Evolutionary conservation across 2,329 filamentous ascomycete species (phyloP).

Genomic region (Claviceps sorghi): DNA sequence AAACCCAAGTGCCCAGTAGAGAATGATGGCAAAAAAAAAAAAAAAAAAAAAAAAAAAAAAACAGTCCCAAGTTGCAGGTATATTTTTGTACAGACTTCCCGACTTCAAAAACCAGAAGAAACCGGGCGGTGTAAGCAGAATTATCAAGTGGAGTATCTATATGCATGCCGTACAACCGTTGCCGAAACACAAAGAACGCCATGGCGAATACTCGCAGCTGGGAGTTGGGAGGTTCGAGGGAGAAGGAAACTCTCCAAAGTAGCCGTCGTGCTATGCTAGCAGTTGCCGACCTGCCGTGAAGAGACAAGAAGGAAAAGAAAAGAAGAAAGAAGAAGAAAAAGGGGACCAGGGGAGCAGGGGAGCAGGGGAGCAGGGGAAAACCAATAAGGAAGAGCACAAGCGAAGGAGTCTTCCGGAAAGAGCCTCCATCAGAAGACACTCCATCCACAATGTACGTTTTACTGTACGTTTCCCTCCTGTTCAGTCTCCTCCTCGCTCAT

Average conservation of each 20-base stretch:
- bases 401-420: too few relatives aligned
- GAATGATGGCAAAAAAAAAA: background rate
- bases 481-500: conserved; percentile 35
- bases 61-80: background rate
- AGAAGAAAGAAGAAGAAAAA: background rate
- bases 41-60: background rate
- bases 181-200: background rate
- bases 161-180: background rate
- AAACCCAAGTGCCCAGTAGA: background rate
- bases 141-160: conserved; percentile 3
- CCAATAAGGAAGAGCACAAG: background rate
- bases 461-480: background rate
- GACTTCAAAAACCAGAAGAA: background rate
- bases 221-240: background rate
- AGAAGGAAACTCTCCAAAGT: background rate
- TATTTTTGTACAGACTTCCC: conserved; percentile 2
- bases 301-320: background rate
- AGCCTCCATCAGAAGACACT: too few relatives aligned
- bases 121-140: background rate
- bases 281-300: background rate
- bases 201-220: background rate
- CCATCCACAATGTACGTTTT: background rate
- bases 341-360: background rate
- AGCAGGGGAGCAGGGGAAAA: background rate
- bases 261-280: background rate